A percentile compares a stretch with the other conserved stretches of the same genome.
phyloP scores from a whole-genome alignment of 352 stramenopile genomes.

The Hyaloperonospora brassicae region DNA sequence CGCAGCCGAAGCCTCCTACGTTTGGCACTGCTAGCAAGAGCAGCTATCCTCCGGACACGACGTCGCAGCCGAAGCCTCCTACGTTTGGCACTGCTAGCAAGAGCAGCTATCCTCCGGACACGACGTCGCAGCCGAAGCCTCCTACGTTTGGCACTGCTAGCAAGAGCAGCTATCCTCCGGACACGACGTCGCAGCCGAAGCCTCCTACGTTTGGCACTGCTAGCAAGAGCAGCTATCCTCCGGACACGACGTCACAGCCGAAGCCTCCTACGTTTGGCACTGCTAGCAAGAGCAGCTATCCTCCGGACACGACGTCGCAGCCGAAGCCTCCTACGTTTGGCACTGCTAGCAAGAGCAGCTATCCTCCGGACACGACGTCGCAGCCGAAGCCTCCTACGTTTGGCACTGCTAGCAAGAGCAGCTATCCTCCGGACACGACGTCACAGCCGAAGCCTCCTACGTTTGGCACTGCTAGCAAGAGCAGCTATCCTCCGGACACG shows the following conservation, averaged over 20 bases:
- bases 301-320: conserved; percentile 6
- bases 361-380: conserved; percentile 28
- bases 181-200: conserved; percentile 7
- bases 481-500: conserved; percentile 35
- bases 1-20: too few species aligned
- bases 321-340: conserved; percentile 7
- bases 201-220: conserved; percentile 6
- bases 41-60: too few species aligned
- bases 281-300: not conserved
- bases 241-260: conserved; percentile 5
- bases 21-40: too few species aligned
- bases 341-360: conserved; percentile 15
- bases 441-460: conserved; percentile 25
- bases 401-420: conserved; percentile 7
- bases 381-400: conserved; percentile 22
- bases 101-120: conserved; percentile 2
- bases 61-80: too few species aligned
- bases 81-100: not conserved
- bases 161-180: conserved; percentile 4
- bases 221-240: conserved; percentile 3
- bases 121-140: conserved; percentile 5
- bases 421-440: conserved; percentile 35
- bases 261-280: conserved; percentile 9
- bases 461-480: conserved; percentile 10
- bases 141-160: conserved; percentile 4